Evolutionary conservation across 1,284 basidiomycete genomes (phyloP).

Genomic region (Moniliella sp.): DNA sequence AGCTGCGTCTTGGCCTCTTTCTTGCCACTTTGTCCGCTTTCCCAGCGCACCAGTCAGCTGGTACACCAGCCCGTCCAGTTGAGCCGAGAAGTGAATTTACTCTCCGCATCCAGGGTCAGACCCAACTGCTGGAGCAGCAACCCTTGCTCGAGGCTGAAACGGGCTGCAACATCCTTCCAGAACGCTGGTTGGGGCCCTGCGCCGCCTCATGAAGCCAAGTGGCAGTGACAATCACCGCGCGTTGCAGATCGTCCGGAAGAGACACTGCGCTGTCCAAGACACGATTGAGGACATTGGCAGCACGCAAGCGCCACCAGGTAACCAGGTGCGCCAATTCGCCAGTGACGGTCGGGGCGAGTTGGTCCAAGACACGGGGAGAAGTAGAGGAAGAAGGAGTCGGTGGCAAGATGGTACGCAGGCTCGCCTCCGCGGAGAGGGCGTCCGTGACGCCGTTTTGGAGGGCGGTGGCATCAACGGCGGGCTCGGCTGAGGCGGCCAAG

Average conservation of each 20-base stretch:
- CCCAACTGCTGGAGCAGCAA: constrained; percentile 52
- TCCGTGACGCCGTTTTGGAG: constrained; percentile 49
- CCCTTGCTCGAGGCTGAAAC: constrained; percentile 57
- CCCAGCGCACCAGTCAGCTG: constrained; percentile 81
- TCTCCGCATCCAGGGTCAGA: too few species aligned
- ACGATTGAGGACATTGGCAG: constrained; percentile 53
- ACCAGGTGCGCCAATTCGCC: constrained; percentile 41
- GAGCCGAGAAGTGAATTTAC: constrained; percentile 59
- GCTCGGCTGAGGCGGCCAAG: constrained; percentile 35
- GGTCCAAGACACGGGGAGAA: too few species aligned
- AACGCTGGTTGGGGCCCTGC: constrained; percentile 1
- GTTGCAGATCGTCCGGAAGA: constrained; percentile 40
- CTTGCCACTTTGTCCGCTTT: constrained; percentile 83
- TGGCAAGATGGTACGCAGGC: constrained; percentile 78
- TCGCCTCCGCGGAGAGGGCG: constrained; percentile 63
- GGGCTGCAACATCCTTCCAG: constrained; percentile 47
- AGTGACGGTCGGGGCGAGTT: constrained; percentile 30
- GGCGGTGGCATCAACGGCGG: constrained; percentile 34
- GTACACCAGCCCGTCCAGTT: constrained; percentile 58
- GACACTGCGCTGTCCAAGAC: too few species aligned
- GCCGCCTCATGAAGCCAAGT: constrained; percentile 36
- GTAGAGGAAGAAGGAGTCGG: constrained; percentile 50
- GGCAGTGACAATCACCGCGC: constrained; percentile 38
- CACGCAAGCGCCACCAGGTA: constrained; percentile 53
- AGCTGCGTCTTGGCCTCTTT: constrained; percentile 64